A percentile compares a stretch with the other conserved stretches of the same genome.
Conservation (phyloP, 1,284 basidiomycete genomes). For the Heterobasidion parviporum region DNA sequence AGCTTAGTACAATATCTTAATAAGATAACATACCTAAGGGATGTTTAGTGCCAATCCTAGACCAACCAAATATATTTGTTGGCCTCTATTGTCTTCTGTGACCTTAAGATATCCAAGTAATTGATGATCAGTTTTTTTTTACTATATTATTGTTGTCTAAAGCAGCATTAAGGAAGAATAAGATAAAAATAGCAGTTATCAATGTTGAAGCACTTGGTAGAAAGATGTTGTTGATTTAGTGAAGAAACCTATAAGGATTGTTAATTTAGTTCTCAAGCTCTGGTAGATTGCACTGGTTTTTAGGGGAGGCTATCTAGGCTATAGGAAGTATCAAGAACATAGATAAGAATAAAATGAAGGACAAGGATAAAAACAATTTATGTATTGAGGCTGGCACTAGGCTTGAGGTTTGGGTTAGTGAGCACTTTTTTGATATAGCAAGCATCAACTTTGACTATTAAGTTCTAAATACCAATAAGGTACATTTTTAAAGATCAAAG, state of each 20-base stretch:
- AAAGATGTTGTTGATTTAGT: background rate
- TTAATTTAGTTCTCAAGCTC: conserved; percentile 25
- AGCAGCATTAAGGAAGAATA: no score
- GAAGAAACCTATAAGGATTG: conserved; percentile 14
- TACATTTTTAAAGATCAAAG: conserved; percentile 18
- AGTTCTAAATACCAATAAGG: conserved; percentile 25
- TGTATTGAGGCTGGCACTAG: conserved; percentile 26
- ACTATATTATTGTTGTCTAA: no score
- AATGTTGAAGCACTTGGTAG: no score
- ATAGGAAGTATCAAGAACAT: conserved; percentile 14
- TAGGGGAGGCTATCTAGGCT: background rate
- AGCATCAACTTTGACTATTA: conserved; percentile 26
- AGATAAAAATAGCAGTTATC: no score
- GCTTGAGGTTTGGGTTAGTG: conserved; percentile 19
- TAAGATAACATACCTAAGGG: no score
- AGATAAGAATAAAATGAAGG: conserved; percentile 25
- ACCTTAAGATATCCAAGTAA: no score
- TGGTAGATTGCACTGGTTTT: background rate
- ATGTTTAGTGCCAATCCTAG: no score
- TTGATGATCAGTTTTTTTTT: no score
- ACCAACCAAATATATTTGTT: no score
- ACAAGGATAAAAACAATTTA: conserved; percentile 31
- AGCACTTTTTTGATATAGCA: conserved; percentile 1
- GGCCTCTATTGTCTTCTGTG: no score
- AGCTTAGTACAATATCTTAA: no score